These are phyloP conservation scores for Chiua virens DNA, from an alignment of 768 basidiomycete species.

Conservation along the genomic window DNA sequence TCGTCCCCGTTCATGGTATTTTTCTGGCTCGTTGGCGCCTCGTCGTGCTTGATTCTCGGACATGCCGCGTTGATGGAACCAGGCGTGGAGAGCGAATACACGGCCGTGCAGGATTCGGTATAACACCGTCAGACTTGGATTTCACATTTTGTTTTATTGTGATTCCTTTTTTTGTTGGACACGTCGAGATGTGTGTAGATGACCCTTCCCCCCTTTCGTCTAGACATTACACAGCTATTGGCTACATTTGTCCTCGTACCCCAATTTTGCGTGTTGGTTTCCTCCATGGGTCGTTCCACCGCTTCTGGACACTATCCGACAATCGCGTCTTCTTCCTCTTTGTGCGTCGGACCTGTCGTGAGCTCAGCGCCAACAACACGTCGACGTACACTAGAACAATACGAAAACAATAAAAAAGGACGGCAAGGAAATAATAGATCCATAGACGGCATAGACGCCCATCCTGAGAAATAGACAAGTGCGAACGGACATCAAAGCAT, in stretches of 20 bases:
- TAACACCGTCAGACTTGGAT: conserved; percentile 24
- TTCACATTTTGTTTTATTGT: background rate
- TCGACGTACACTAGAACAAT: no score
- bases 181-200: background rate
- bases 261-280: no score
- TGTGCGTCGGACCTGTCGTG: no score
- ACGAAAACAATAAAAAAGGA: background rate
- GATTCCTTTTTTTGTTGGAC: background rate
- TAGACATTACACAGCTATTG: no score
- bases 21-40: conserved; percentile 94
- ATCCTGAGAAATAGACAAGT: background rate
- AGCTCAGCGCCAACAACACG: no score
- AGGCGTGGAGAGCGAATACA: conserved; percentile 93
- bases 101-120: conserved; percentile 68
- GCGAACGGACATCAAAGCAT: background rate
- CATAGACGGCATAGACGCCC: background rate
- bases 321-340: no score
- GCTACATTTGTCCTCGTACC: no score
- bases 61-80: conserved; percentile 92
- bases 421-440: conserved; percentile 1
- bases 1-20: conserved; percentile 76
- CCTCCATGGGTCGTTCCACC: no score
- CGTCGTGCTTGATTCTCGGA: conserved; percentile 76
- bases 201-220: background rate
- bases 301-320: no score